Evolutionary conservation across 805 yeast species (phyloP).

Genomic region (Candida vaughaniae): DNA sequence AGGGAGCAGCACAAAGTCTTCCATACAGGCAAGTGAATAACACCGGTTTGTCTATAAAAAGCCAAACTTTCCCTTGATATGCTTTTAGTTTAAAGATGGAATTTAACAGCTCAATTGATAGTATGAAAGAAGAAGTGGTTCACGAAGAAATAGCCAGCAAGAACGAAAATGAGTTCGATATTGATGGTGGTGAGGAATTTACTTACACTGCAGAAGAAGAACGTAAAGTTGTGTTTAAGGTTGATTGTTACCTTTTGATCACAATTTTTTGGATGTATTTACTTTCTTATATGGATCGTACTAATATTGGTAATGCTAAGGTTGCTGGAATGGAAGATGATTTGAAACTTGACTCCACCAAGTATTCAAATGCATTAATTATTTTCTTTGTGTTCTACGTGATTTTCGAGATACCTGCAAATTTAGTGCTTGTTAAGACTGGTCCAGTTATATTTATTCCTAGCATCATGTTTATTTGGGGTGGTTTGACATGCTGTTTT

Average conservation of each 20-base stretch:
- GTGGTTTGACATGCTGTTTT: constrained; percentile 6
- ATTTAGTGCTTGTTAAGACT: constrained; percentile 23
- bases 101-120: constrained; percentile 2
- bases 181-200: constrained; percentile 4
- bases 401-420: constrained; percentile 34
- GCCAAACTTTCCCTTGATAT: too few relatives aligned
- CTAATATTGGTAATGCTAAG: constrained; percentile 63
- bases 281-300: constrained; percentile 21
- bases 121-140: constrained; percentile 4
- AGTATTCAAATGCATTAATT: constrained; percentile 47
- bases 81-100: too few relatives aligned
- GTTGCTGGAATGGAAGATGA: constrained; percentile 62
- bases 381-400: constrained; percentile 53
- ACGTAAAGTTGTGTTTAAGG: constrained; percentile 5
- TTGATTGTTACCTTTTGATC: constrained; percentile 8
- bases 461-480: constrained; percentile 32
- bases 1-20: too few relatives aligned
- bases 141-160: constrained; percentile 3
- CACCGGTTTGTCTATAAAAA: too few relatives aligned
- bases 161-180: not conserved
- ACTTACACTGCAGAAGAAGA: constrained; percentile 7
- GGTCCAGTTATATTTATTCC: constrained; percentile 57
- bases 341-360: constrained; percentile 48
- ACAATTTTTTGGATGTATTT: constrained; percentile 8
- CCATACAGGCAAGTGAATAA: too few relatives aligned